Conservation (phyloP, 805 yeast genomes). For the Grigorovia yakushimaensis region DNA sequence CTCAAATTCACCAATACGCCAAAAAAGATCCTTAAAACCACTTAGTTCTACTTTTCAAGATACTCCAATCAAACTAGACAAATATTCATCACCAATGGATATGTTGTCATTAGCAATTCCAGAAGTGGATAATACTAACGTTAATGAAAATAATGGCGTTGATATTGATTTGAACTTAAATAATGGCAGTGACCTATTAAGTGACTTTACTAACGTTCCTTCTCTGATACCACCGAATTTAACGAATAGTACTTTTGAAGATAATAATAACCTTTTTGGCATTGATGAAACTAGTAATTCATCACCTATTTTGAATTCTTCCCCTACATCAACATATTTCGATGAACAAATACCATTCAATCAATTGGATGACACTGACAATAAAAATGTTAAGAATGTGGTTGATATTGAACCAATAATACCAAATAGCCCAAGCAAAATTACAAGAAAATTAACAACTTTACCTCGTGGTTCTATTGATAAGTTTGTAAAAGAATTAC, state of each 20-base stretch:
- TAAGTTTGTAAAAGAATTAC: slow-evolving; percentile 72
- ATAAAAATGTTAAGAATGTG: background rate
- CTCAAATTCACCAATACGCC: background rate
- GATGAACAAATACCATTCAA: background rate
- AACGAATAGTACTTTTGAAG: background rate
- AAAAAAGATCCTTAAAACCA: background rate
- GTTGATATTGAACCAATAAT: background rate
- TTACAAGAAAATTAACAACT: slow-evolving; percentile 26
- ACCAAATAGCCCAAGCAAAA: slow-evolving; percentile 16
- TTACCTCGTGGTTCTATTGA: slow-evolving; percentile 87
- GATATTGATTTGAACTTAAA: background rate
- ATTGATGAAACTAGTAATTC: background rate
- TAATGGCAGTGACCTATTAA: background rate
- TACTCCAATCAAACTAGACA: slow-evolving; percentile 15
- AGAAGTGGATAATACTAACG: background rate
- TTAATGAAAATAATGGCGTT: background rate
- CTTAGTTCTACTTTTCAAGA: slow-evolving; percentile 13
- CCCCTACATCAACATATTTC: background rate
- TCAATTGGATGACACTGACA: background rate
- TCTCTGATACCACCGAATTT: background rate
- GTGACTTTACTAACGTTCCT: background rate
- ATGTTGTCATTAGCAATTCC: slow-evolving; percentile 1
- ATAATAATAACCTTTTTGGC: background rate
- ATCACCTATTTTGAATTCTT: background rate
- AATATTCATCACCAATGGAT: background rate